These are phyloP conservation scores for Sporothrix schenckii DNA, from an alignment of 2,329 filamentous ascomycete genomes.

Conservation along the genomic window DNA sequence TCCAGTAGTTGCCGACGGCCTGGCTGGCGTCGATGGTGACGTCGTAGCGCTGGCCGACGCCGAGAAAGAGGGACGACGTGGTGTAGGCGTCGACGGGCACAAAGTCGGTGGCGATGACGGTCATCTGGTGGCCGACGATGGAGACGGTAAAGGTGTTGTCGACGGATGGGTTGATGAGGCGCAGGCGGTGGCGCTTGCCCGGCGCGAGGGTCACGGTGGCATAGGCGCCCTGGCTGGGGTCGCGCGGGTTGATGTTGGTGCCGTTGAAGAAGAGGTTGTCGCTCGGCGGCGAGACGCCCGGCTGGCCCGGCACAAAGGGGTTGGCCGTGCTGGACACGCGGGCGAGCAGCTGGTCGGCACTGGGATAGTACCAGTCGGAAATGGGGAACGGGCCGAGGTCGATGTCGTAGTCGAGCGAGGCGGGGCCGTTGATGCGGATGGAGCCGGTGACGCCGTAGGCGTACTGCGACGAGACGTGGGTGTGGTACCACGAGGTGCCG, in stretches of 20 bases:
- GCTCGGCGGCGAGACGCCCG: conserved; percentile 39
- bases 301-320: conserved; percentile 29
- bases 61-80: conserved; percentile 54
- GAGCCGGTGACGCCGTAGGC: conserved; percentile 55
- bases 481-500: conserved; percentile 52
- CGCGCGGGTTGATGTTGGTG: conserved; percentile 42
- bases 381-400: conserved; percentile 57
- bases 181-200: conserved; percentile 53
- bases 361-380: conserved; percentile 58
- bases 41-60: conserved; percentile 52
- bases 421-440: conserved; percentile 52
- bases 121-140: conserved; percentile 54
- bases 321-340: conserved; percentile 38
- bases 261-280: conserved; percentile 53
- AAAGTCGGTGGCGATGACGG: conserved; percentile 56
- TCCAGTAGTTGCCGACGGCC: conserved; percentile 41
- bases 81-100: conserved; percentile 55
- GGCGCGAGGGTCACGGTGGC: conserved; percentile 44
- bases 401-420: conserved; percentile 50
- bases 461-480: conserved; percentile 53
- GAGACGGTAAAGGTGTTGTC: conserved; percentile 54
- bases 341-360: conserved; percentile 47
- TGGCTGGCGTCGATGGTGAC: conserved; percentile 50
- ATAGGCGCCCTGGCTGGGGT: conserved; percentile 39
- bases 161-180: conserved; percentile 56